Base-by-base conservation (phyloP, 371 early-diverging fungal genomes). In the Chytridium lagenaria region DNA sequence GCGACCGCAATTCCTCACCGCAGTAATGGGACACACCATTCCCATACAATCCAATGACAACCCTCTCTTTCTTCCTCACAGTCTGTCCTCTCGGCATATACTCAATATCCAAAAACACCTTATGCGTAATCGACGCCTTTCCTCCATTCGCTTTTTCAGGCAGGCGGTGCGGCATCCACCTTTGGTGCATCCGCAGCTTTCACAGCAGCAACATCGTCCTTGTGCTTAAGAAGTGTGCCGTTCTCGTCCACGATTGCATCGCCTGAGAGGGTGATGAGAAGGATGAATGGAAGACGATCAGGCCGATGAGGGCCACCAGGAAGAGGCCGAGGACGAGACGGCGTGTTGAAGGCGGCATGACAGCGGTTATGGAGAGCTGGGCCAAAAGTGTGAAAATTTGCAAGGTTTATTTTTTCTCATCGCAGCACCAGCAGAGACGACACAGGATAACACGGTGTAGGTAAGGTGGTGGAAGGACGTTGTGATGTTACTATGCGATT, bases 1-100 rank as follows among this genome's bases (percentile, higher is more conserved):
- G 19, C 5, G 22, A 22, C 19, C 1, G 39, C 59, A 90, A 81
- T 96, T 97, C 88, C 99, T 97, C 81, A 98, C 97, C 51, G 93
- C 95, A 1, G 99, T 99, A 80, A 91, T 94, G 69, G 99, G 99
- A 49, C 93, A 91, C 33, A 91, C 87, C n/a, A 80, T 97, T 95
- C 15, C 85, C 85, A 72, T 68, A 82, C 50, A 77, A 28, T 22
- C 77, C 77, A 39, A 72, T 67, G 5, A 92, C 93, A 77, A 96
- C 87, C 64, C 93, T 87, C 39, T 94, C 95, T 19, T 92, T 85
- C 23, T 84, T 72, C 36, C 5, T 19, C 66, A 3, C 28, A 68
- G 59, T 81, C 12, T 10, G 55, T 87, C 84, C 80, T 85, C 90
- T 67, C 90, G 95, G 81, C 90, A 92, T 80, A 87, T 86, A 74